Percentiles rank a stretch among this genome's conserved stretches.
Evolutionary conservation across 169 alveolate species (phyloP).

Genomic region (Miamiensis avidus): DNA sequence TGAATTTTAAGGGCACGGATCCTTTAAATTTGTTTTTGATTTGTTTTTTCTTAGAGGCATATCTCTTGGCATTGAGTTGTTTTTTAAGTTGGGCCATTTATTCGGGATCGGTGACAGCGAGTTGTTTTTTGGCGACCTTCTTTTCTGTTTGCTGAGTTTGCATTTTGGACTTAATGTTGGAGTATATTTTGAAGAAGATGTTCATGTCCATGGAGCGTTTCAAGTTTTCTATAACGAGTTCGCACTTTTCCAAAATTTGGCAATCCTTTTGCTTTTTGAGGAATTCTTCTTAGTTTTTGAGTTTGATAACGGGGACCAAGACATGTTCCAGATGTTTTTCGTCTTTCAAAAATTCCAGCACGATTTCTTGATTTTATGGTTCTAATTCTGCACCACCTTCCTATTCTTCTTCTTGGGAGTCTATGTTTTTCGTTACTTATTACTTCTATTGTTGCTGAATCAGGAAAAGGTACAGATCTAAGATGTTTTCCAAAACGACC

Average conservation of each 20-base stretch:
- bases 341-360: not conserved
- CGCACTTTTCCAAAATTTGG: not conserved
- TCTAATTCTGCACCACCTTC: not conserved
- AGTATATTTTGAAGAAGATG: not conserved
- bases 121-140: no score
- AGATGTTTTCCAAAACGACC: not conserved
- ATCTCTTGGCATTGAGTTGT: not conserved
- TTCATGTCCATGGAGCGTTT: not conserved
- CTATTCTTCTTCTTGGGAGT: no score
- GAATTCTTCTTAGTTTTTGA: not conserved
- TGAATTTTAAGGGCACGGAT: not conserved
- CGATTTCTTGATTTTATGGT: not conserved
- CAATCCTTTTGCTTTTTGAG: no score
- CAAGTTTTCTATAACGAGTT: not conserved
- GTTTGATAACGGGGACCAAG: not conserved
- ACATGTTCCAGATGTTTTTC: not conserved
- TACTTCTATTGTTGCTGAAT: no score
- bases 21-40: not conserved
- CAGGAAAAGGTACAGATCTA: not conserved
- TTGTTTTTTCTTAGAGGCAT: not conserved
- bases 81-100: not conserved
- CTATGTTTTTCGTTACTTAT: no score
- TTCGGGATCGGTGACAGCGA: not conserved
- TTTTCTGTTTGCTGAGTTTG: not conserved
- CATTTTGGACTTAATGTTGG: not conserved